Evolutionary conservation across 1,284 basidiomycete species (phyloP), one percentile per base, ranked within the genome.

Genomic region (Ustilago trichophora): DNA sequence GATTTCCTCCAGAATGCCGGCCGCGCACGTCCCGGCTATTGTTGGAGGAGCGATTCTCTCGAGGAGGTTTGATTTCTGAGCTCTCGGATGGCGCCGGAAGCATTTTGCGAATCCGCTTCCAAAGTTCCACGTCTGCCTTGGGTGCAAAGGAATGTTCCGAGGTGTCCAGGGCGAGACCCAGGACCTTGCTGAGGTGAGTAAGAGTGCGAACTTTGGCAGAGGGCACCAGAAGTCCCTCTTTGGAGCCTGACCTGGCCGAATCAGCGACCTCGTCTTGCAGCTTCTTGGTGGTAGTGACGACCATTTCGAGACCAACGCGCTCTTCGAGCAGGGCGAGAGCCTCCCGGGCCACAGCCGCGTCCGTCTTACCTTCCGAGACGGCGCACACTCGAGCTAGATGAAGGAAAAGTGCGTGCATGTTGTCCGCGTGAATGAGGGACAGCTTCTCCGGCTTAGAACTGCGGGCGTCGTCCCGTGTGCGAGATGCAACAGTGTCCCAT

Each of bases 91-190:
- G 12, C 6, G 50, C 19, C 12, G 54, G 43, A 10, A 65, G 42
- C 46, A 47, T 37, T 29, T 43, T 58, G 18, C 31, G 37, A 37
- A 57, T 19, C 2, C 37, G 31, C 46, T 68, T 62, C 65, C 65
- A 68, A 24, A 57, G 43, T 37, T 57, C 50, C 6, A 68, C 65
- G 9, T 62, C 46, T 18, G 26, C 47, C 34, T 62, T 62, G 4
- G 57, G 40, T 10, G 65, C 65, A 21, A 58, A 68, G 1, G 53
- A 46, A 12, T 50, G 54, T 6, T 44, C 18, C 2, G 58, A 50
- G 4, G 65, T 63, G n/a, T 62, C 58, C 6, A 68, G 45, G 3
- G 65, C 54, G 6, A 50, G 31, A 34, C 18, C 25, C 16, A 53
- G 11, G 6, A 49, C 21, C 50, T 24, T 45, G 36, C 31, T 31